Conservation (phyloP, 1,284 basidiomycete species). For the Microbotryum scabiosae region DNA sequence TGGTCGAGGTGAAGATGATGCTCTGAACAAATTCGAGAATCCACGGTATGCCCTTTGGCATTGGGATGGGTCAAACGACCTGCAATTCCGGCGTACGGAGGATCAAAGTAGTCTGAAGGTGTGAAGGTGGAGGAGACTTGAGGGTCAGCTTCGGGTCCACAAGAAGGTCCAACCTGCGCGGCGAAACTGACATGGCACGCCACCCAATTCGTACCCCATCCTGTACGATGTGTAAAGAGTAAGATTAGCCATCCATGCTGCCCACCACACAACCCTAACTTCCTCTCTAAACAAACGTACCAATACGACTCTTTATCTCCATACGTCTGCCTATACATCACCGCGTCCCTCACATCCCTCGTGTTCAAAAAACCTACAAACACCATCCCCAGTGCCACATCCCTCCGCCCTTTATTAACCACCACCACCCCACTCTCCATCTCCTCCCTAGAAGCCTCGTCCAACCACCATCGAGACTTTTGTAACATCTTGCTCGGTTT, state of each 20-base stretch:
- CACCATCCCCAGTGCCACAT: conserved; percentile 7
- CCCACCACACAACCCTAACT: conserved; percentile 1
- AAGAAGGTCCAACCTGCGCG: neutral
- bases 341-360: neutral
- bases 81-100: conserved; percentile 12
- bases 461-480: conserved; percentile 17
- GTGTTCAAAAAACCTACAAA: conserved; percentile 25
- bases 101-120: neutral
- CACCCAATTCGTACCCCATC: conserved; percentile 17
- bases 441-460: conserved; percentile 26
- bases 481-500: conserved; percentile 15
- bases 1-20: conserved; percentile 29
- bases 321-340: neutral
- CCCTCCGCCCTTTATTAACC: conserved; percentile 6
- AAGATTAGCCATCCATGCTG: neutral
- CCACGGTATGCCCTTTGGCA: conserved; percentile 21
- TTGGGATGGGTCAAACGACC: conserved; percentile 29
- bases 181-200: conserved; percentile 13
- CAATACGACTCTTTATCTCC: neutral
- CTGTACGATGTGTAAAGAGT: neutral
- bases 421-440: conserved; percentile 33
- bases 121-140: neutral
- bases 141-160: neutral
- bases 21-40: conserved; percentile 29
- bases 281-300: neutral